Evolutionary conservation across 352 stramenopile species (phyloP), one percentile per base, ranked within the genome.

Genomic region (Pythium utonaiense): DNA sequence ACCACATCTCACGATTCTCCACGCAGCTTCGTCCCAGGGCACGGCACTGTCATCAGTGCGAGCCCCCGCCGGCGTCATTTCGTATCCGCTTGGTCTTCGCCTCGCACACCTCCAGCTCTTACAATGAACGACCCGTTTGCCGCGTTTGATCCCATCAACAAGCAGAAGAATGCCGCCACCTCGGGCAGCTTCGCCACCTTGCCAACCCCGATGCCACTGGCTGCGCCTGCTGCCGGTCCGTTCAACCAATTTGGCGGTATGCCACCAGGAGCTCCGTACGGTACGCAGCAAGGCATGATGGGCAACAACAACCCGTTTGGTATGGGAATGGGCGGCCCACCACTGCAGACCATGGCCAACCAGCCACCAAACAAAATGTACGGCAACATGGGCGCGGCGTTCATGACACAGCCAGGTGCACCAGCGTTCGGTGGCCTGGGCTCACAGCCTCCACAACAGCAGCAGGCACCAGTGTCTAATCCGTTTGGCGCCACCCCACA

Each of bases 81-180:
- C 61, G 33, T 38, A n/a, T 44, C 55, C 28, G 47, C 33, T 53
- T 33, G 25, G 24, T 14, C 14, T 17, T 28, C 27, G 13, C 33
- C 30, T 19, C 17, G 3, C 14, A 30, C 16, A 33, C 25, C 19
- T 42, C 5, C 22, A 17, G 10, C 24, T n/a, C 12, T 28, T 30
- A 40, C 19, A 24, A 87, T 89, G 79, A 87, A 86, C 61, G 77
- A 88, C 50, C 79, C 79, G 36, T 89, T 89, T 57, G 73, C 77
- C 28, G 74, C 77, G 63, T 60, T 89, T 17, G 75, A 89, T 58
- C 67, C 75, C 6, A 66, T 82, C 33, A 60, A 66, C 38, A 80
- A 83, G 57, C 67, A 67, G 40, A 73, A 73, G 56, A 38, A 60
- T 44, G 56, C 31, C 2, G 66, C 61, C 14, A 66, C 60, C n/a